Evolutionary conservation across 306 rosid species (phyloP).

Genomic region (Datisca glomerata): DNA sequence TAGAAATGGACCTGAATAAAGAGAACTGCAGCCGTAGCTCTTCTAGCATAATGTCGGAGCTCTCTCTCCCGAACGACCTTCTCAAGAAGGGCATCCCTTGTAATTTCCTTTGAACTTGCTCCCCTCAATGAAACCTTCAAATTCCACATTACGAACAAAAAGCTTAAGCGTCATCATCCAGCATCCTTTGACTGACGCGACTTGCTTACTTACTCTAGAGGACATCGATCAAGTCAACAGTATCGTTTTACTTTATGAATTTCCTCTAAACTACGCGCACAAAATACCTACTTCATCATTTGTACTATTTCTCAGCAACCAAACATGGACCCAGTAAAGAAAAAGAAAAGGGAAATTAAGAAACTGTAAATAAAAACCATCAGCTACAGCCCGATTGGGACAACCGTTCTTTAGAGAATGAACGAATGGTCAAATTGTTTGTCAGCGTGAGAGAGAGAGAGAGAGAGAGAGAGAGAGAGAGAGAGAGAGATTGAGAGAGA

Average conservation of each 20-base stretch:
- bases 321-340: neutral
- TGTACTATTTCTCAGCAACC: neutral
- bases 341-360: neutral
- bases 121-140: conserved; percentile 84
- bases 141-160: neutral
- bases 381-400: neutral
- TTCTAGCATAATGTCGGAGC: conserved; percentile 70
- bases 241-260: no score
- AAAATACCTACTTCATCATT: no score
- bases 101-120: conserved; percentile 89
- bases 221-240: neutral
- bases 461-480: neutral
- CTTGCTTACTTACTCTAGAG: neutral
- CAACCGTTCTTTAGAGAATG: neutral
- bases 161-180: neutral
- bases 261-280: no score
- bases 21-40: conserved; percentile 74
- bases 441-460: conserved; percentile 1
- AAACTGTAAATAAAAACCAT: neutral
- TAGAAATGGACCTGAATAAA: conserved; percentile 58
- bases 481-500: no score
- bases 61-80: conserved; percentile 80
- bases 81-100: conserved; percentile 83
- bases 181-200: neutral
- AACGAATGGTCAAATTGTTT: neutral